Conservation (phyloP, 2,329 filamentous ascomycete genomes). For the Grosmannia clavigera region DNA sequence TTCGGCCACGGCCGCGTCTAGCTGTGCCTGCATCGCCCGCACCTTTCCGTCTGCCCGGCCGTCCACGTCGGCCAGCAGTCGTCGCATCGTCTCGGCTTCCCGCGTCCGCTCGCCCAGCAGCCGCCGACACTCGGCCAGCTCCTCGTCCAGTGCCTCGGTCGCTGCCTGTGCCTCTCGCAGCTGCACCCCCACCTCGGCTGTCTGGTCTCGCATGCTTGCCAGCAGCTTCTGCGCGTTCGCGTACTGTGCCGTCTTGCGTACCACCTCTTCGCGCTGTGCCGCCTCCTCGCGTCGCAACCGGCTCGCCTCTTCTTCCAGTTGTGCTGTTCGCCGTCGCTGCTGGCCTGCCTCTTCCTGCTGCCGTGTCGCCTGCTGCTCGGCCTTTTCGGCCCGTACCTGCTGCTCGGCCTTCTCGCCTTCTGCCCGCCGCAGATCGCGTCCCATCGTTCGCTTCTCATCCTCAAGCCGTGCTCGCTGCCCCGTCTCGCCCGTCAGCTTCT, state of each 20-base stretch:
- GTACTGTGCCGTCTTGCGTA: slow-evolving; percentile 72
- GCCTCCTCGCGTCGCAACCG: slow-evolving; percentile 57
- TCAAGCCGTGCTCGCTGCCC: slow-evolving; percentile 62
- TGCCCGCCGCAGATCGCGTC: slow-evolving; percentile 64
- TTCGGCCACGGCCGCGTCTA: slow-evolving; percentile 89
- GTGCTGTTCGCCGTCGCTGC: slow-evolving; percentile 46
- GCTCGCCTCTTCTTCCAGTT: slow-evolving; percentile 62
- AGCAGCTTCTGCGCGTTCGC: slow-evolving; percentile 74
- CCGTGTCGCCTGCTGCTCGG: slow-evolving; percentile 55
- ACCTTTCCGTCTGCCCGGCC: slow-evolving; percentile 68
- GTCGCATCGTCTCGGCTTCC: slow-evolving; percentile 89
- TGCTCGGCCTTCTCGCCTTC: slow-evolving; percentile 73
- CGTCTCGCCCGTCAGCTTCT: slow-evolving; percentile 65
- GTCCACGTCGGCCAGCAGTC: slow-evolving; percentile 77
- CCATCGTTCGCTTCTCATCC: slow-evolving; percentile 61
- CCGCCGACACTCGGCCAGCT: slow-evolving; percentile 76
- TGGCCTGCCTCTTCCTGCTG: slow-evolving; percentile 61
- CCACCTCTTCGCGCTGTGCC: slow-evolving; percentile 47
- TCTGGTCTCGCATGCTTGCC: slow-evolving; percentile 87
- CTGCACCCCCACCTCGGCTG: slow-evolving; percentile 75
- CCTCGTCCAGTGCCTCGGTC: slow-evolving; percentile 80
- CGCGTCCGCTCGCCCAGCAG: slow-evolving; percentile 78
- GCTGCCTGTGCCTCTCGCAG: slow-evolving; percentile 79
- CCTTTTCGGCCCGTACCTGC: slow-evolving; percentile 59
- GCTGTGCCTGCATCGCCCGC: slow-evolving; percentile 74